Evolutionary conservation across 306 rosid genomes (phyloP), one percentile per base, ranked within the genome.

Genomic region (Castanea crenata): DNA sequence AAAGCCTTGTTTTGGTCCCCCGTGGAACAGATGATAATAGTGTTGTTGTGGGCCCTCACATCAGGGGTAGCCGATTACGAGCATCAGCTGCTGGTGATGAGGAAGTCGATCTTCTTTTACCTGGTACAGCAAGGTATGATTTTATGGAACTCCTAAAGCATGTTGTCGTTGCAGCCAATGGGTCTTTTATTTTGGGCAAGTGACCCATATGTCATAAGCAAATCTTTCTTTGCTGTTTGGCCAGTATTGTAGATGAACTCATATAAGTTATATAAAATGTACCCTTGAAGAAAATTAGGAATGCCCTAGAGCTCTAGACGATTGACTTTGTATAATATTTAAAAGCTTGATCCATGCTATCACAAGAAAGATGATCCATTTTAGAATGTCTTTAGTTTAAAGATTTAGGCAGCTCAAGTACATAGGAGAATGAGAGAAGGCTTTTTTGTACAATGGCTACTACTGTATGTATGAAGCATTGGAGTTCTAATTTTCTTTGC

Each of bases 71-170:
- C 84, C 89, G 99, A 74, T 81, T 95, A 82, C 89, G 99, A 88
- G 99, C 99, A 69, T 94, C 98, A n/a, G 77, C 99, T 78, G 96
- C 96, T 14, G 98, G 98, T 49, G 88, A 89, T 18, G 99, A 89
- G 89, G 98, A 93, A 88, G 99, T 95, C 29, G 99, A 95, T 86
- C 98, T 95, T 72, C 97, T 95, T 59, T 86, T 95, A 55, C 99
- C 99, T 2, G 99, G 98, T 78, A 95, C 99, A 55, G 99, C 99
- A 84, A 91, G 99, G 99, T 95, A 91, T 67, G 84, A 35, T 69
- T 76, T 82, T 67, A 49, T 32, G 25, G 71, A 29, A 67, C 4
- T 6, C 46, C 52, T 19, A 15, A 10, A 34, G 9, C 49, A 31
- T 19, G 4, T 32, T 16, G 35, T 18, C 15, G 7, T 11, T 0